phyloP scores from a whole-genome alignment of 2,329 filamentous ascomycete genomes.

The Claviceps sp. region DNA sequence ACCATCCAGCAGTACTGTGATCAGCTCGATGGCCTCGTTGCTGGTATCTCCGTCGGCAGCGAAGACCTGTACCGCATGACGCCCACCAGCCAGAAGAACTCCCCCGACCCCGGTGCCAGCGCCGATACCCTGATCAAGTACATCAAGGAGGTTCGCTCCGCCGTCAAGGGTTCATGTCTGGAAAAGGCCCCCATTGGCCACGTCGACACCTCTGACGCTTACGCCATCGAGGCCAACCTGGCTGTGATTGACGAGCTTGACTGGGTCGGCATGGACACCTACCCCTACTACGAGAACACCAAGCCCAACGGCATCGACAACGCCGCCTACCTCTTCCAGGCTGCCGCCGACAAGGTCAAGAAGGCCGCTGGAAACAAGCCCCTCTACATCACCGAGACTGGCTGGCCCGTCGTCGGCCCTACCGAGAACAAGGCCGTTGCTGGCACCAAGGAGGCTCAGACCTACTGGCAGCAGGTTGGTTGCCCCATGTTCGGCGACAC shows the following conservation, averaged over 20 bases:
- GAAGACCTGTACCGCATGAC: constrained; percentile 80
- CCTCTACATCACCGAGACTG: constrained; percentile 81
- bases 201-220: constrained; percentile 81
- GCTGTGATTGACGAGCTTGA: constrained; percentile 57
- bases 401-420: constrained; percentile 65
- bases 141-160: constrained; percentile 52
- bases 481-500: constrained; percentile 53
- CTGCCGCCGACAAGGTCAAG: constrained; percentile 47
- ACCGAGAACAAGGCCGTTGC: constrained; percentile 49
- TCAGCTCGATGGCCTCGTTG: constrained; percentile 51
- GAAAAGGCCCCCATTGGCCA: constrained; percentile 54
- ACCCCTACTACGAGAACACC: constrained; percentile 70
- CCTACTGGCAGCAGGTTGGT: constrained; percentile 68
- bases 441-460: constrained; percentile 53
- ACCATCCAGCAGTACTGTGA: constrained; percentile 58
- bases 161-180: constrained; percentile 49
- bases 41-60: constrained; percentile 72
- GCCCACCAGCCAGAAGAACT: constrained; percentile 49
- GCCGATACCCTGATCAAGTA: constrained; percentile 53
- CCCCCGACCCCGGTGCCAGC: constrained; percentile 47
- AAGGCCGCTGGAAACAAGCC: constrained; percentile 49
- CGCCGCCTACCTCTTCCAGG: constrained; percentile 53
- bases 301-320: constrained; percentile 51
- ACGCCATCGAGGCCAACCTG: constrained; percentile 58
- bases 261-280: constrained; percentile 74